Conservation (phyloP, 2,329 filamentous ascomycete genomes). For the Fusarium fujikuroi region DNA sequence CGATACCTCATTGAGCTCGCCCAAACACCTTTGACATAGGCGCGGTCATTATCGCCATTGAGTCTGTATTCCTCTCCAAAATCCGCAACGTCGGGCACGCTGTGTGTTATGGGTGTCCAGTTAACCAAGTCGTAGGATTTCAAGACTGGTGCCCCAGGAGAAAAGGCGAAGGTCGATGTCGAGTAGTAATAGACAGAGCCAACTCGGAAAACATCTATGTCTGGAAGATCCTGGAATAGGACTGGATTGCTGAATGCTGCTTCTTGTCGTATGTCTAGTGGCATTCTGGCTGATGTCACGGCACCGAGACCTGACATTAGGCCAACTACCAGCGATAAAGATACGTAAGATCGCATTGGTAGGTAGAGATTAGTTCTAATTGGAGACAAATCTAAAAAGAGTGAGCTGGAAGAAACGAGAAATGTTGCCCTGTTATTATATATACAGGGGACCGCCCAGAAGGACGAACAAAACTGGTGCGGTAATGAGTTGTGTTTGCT, state of each 20-base stretch:
- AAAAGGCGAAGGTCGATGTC: background rate
- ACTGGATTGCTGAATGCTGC: background rate
- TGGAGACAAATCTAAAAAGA: background rate
- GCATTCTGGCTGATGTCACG: too few relatives aligned
- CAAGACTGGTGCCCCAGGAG: background rate
- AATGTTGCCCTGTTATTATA: background rate
- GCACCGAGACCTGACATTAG: background rate
- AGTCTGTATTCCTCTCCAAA: background rate
- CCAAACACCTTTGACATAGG: background rate
- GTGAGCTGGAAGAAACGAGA: background rate
- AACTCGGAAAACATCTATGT: background rate
- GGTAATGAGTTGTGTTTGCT: rapidly evolving
- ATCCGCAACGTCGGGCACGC: background rate
- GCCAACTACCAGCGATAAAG: background rate
- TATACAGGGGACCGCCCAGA: rapidly evolving
- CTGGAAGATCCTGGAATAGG: background rate
- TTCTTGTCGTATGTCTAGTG: background rate
- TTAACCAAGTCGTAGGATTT: background rate
- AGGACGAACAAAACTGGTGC: background rate
- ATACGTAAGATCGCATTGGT: background rate
- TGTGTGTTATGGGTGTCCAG: background rate
- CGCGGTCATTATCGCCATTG: background rate
- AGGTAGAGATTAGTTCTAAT: background rate
- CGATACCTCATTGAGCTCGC: background rate
- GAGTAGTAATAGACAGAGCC: background rate